Evolutionary conservation across 2,329 filamentous ascomycete genomes (phyloP).

Genomic region (Hymenoscyphus fraxineus): DNA sequence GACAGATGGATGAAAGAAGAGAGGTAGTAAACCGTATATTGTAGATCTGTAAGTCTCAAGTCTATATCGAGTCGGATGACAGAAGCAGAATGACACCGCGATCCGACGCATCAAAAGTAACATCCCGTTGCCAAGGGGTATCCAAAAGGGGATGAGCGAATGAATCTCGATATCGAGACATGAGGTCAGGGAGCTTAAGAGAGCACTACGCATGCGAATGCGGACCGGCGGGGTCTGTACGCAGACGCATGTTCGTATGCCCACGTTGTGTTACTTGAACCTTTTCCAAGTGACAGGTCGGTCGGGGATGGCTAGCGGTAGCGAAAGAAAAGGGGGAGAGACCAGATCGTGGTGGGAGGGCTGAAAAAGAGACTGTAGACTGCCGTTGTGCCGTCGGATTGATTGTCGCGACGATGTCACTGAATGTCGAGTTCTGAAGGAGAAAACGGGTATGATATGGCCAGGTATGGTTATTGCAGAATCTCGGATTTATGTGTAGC

Average conservation of each 20-base stretch:
- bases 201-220: background rate
- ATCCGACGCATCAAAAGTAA: background rate
- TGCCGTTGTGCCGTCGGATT: background rate
- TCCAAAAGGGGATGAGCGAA: background rate
- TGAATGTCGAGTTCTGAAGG: background rate
- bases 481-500: background rate
- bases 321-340: background rate
- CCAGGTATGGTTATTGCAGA: background rate
- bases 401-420: background rate
- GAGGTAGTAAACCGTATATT: background rate
- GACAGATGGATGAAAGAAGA: background rate
- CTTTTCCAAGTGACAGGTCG: background rate
- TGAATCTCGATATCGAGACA: background rate
- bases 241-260: background rate
- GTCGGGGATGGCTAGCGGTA: background rate
- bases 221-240: slow-evolving; percentile 1
- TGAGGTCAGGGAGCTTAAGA: background rate
- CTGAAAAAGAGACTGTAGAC: background rate
- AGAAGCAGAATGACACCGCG: background rate
- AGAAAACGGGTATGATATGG: background rate
- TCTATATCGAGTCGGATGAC: background rate
- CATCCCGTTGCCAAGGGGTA: background rate
- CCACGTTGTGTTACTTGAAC: background rate
- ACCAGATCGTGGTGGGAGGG: background rate
- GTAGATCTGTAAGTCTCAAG: background rate